Percentiles rank a stretch among this genome's conserved stretches.
Evolutionary conservation across 148 eudicot genomes (phyloP).

Genomic region (Chenopodium suecicum): DNA sequence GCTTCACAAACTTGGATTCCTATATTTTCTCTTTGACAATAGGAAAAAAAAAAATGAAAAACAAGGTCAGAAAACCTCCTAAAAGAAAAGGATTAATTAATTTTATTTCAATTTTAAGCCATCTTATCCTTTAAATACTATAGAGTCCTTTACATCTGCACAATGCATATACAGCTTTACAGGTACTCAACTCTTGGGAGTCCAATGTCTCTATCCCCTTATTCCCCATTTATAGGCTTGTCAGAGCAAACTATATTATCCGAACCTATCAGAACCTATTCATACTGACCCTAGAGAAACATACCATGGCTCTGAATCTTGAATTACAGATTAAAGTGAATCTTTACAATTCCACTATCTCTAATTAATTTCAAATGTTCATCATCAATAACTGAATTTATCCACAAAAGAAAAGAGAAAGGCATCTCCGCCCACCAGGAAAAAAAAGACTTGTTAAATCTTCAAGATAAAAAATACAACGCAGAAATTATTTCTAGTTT

Average conservation of each 20-base stretch:
- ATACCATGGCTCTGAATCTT: not conserved
- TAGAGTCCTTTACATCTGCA: not conserved
- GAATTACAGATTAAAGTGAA: not conserved
- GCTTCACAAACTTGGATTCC: slow-evolving; percentile 13
- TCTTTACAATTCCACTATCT: not conserved
- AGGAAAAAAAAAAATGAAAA: not conserved
- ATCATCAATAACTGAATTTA: not conserved
- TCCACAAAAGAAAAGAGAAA: not conserved
- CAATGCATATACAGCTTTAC: not conserved
- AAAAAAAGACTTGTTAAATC: too few relatives aligned
- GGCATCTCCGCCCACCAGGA: not conserved
- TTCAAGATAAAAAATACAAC: too few relatives aligned
- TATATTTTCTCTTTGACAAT: slow-evolving; percentile 7
- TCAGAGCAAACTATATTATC: not conserved
- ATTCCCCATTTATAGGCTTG: not conserved
- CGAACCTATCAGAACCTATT: not conserved
- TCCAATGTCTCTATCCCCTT: not conserved
- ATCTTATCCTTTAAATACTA: not conserved
- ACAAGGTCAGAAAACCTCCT: slow-evolving; percentile 9
- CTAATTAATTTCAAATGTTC: not conserved
- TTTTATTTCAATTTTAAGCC: not conserved
- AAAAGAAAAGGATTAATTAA: not conserved
- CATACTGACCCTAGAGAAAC: not conserved
- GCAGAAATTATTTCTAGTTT: not conserved
- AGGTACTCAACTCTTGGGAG: not conserved